Base-by-base conservation (phyloP, 768 basidiomycete genomes). In the Panellus pusillus region DNA sequence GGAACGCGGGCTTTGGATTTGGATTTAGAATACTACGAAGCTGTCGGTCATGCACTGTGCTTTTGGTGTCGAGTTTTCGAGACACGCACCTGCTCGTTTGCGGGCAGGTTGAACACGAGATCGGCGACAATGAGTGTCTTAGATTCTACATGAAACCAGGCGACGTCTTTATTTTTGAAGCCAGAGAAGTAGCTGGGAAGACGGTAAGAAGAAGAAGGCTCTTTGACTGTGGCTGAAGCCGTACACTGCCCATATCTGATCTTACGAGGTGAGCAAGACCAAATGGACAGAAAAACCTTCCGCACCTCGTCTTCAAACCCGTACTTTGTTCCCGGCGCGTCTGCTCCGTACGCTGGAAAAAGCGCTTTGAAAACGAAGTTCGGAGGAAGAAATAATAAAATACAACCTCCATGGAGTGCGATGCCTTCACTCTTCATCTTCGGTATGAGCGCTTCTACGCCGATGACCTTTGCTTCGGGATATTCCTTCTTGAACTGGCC, bases 111-210 rank as follows among this genome's bases (percentile, higher is more conserved):
- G 73, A 92, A 81, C 3, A 95, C 67, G 40, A 95, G 72, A 67
- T 97, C 93, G 2, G 90, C 93, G 66, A 87, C 76, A 42, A 95
- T 79, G 41, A 95, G 72, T 0, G 86, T 81, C 66, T 83, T 88
- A 13, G 84, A 87, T 0, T 80, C 73, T 12, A 73, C 69, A 63
- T 96, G 93, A 54, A 87, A 79, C 70, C 91, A 93, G 0, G 91
- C 89, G 13, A 94, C 81, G 48, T 95, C 93, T 64, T 89, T 87
- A 65, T 90, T 91, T 55, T 70, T 73, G 63, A 82, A 80, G 1
- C 86, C 86, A 9, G 84, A 74, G 65, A 90, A 89, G 63, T 87
- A 89, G 61, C 85, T 86, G 53, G 47, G 13, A 19, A 6, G 24
- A 3, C n/a, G 36, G 46, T 7, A 35, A 32, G 2, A 54, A 20